Percentiles rank a stretch among this genome's conserved stretches.
Conservation (phyloP, 2,329 filamentous ascomycete species). For the Trichophyton equinum region DNA sequence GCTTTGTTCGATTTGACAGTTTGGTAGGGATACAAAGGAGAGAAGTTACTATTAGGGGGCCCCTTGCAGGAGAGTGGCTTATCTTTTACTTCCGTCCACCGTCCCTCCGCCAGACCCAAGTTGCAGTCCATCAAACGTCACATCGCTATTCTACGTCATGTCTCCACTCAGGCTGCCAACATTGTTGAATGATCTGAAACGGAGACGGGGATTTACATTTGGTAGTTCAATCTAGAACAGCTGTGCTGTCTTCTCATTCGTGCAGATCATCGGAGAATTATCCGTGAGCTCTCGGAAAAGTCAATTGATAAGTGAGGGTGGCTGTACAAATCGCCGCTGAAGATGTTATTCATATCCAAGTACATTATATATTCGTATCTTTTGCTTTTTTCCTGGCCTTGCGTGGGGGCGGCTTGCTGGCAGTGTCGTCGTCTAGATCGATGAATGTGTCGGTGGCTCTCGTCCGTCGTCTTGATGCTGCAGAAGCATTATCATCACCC, state of each 20-base stretch:
- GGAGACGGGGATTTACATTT: neutral
- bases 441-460: neutral
- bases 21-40: neutral
- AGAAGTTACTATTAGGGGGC: neutral
- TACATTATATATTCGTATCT: neutral
- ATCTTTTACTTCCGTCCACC: neutral
- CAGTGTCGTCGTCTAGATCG: neutral
- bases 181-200: neutral
- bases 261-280: neutral
- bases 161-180: neutral
- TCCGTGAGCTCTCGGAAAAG: neutral
- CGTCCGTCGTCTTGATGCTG: neutral
- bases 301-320: neutral
- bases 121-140: neutral
- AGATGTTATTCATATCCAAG: neutral
- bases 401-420: neutral
- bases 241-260: neutral
- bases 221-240: constrained; percentile 1
- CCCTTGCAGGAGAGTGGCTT: neutral
- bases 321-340: neutral
- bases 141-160: neutral
- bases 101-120: neutral
- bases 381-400: neutral
- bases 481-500: neutral
- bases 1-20: neutral